These are phyloP conservation scores for Ascochyta rabiei DNA, from an alignment of 2,329 filamentous ascomycete genomes.

Conservation along the genomic window DNA sequence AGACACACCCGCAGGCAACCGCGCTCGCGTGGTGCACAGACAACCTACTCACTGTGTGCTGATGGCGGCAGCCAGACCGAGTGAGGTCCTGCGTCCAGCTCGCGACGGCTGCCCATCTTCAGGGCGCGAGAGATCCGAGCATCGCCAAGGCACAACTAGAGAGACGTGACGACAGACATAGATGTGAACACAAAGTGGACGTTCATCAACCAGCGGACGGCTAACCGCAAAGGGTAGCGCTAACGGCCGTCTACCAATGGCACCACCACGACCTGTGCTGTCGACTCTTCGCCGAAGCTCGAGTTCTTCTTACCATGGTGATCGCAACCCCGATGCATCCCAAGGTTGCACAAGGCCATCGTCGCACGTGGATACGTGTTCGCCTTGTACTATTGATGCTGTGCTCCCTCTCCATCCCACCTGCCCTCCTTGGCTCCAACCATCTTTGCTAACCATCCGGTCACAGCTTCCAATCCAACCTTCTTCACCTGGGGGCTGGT, in stretches of 20 bases:
- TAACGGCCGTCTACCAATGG: background rate
- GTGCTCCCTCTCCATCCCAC: conserved; percentile 4
- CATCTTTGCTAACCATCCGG: conserved; percentile 8
- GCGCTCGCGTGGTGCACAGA: conserved; percentile 1
- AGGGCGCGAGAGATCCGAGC: background rate
- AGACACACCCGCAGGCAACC: conserved; percentile 6
- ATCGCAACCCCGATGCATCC: background rate
- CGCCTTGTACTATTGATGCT: conserved; percentile 6
- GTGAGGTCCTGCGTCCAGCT: background rate
- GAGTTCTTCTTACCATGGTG: background rate
- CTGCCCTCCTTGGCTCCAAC: conserved; percentile 1
- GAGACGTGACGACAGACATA: background rate
- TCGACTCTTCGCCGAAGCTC: background rate
- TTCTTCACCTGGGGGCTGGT: background rate
- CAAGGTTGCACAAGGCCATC: conserved; percentile 2
- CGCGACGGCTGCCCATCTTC: background rate
- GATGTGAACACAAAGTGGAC: background rate
- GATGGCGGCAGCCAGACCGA: background rate
- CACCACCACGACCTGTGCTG: background rate
- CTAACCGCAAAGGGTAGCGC: background rate
- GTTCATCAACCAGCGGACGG: background rate
- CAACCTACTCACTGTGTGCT: background rate
- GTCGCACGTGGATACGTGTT: conserved; percentile 9
- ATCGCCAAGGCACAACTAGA: background rate
- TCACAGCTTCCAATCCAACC: background rate